A percentile compares a stretch with the other conserved stretches of the same genome.
phyloP scores from a whole-genome alignment of 768 basidiomycete genomes.

The Kwoniella heveanensis region DNA sequence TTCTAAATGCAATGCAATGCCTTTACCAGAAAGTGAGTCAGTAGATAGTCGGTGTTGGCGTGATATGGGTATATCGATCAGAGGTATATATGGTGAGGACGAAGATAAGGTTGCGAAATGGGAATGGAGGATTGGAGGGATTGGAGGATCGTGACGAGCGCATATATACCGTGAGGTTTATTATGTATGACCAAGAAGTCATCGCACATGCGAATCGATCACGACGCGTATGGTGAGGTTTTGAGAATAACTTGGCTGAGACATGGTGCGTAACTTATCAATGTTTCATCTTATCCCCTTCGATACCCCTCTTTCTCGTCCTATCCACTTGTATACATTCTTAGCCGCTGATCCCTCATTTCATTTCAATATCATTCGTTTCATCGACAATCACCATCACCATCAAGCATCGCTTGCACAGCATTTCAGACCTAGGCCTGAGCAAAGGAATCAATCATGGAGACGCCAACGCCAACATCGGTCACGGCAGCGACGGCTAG shows the following conservation, averaged over 20 bases:
- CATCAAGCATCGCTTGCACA: neutral
- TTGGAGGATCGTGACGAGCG: too few relatives aligned
- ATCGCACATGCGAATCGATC: too few relatives aligned
- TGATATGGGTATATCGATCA: neutral
- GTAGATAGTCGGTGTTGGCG: too few relatives aligned
- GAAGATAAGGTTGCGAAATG: neutral
- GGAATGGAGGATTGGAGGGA: neutral
- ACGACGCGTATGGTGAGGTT: neutral
- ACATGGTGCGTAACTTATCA: neutral
- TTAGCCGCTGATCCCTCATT: too few relatives aligned
- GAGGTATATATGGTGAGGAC: neutral
- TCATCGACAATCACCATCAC: too few relatives aligned
- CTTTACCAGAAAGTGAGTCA: too few relatives aligned
- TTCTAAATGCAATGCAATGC: too few relatives aligned
- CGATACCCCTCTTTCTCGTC: neutral
- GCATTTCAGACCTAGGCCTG: neutral
- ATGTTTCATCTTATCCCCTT: constrained; percentile 2
- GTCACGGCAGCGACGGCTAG: neutral
- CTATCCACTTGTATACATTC: too few relatives aligned
- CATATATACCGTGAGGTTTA: neutral
- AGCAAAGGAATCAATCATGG: neutral
- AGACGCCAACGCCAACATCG: neutral
- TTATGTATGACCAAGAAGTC: neutral
- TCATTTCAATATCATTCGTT: too few relatives aligned
- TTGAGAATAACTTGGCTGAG: neutral